A percentile compares a stretch with the other conserved stretches of the same genome.
These are phyloP conservation scores for Scleromitrula shiraiana DNA, from an alignment of 2,329 filamentous ascomycete genomes.

Conservation along the genomic window DNA sequence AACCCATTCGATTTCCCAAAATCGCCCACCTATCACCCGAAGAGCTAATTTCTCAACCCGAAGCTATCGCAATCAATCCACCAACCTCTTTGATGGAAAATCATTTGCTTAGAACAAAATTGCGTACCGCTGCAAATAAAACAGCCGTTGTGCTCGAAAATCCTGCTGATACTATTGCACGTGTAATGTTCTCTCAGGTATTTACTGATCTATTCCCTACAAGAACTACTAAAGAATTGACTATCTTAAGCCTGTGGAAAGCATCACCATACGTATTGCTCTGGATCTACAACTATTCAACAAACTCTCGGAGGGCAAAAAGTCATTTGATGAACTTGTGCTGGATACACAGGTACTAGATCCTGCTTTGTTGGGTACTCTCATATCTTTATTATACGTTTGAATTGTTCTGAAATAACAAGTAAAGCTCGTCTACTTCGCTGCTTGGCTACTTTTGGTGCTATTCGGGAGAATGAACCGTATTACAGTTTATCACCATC, in stretches of 20 bases:
- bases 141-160: not conserved
- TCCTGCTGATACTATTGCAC: not conserved
- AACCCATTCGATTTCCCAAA: too few species aligned
- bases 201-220: too few species aligned
- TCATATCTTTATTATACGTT: not conserved
- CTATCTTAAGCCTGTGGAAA: not conserved
- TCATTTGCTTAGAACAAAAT: not conserved
- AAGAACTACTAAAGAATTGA: not conserved
- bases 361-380: not conserved
- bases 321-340: not conserved
- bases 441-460: not conserved
- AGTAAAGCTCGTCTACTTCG: not conserved
- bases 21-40: not conserved
- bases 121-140: not conserved
- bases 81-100: not conserved
- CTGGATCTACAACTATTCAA: not conserved
- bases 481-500: not conserved
- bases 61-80: not conserved
- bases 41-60: not conserved
- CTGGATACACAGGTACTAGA: not conserved
- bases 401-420: not conserved
- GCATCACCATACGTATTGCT: constrained; percentile 24
- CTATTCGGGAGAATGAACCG: not conserved
- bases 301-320: not conserved
- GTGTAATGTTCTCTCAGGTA: not conserved